Conservation (phyloP, 2,329 filamentous ascomycete species). For the Kalaharituber pfeilii region DNA sequence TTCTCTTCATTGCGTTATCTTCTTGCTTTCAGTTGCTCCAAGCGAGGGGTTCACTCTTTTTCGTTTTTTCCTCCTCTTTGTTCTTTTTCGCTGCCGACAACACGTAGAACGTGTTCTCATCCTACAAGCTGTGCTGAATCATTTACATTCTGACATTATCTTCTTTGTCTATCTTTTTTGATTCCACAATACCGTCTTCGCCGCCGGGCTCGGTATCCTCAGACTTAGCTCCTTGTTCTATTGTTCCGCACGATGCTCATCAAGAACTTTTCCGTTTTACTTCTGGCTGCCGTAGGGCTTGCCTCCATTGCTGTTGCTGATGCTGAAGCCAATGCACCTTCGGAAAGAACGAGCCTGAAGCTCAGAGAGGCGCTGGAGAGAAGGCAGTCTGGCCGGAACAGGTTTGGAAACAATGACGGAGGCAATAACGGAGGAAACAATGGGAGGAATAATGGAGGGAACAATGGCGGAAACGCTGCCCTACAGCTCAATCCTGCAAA, state of each 20-base stretch:
- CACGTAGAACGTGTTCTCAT: constrained; percentile 22
- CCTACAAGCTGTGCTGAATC: constrained; percentile 15
- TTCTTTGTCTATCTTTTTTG: constrained; percentile 12
- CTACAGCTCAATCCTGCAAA: constrained; percentile 30
- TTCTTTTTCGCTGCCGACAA: constrained; percentile 19
- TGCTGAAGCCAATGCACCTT: constrained; percentile 1
- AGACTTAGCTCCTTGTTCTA: too few relatives aligned
- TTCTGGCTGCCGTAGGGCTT: constrained; percentile 12
- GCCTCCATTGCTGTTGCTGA: neutral
- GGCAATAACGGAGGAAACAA: constrained; percentile 6
- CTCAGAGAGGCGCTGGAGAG: constrained; percentile 9
- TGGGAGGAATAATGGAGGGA: constrained; percentile 5
- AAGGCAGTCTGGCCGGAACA: neutral
- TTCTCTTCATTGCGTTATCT: neutral
- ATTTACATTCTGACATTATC: too few relatives aligned
- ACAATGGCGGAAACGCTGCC: constrained; percentile 19
- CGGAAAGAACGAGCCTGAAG: constrained; percentile 12
- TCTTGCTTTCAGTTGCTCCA: constrained; percentile 5
- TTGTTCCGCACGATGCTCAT: constrained; percentile 13
- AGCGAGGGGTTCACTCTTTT: constrained; percentile 14
- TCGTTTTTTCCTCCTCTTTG: constrained; percentile 14
- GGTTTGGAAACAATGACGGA: constrained; percentile 1
- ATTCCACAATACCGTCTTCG: constrained; percentile 6
- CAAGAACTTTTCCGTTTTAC: constrained; percentile 14
- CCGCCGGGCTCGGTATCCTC: too few relatives aligned